These are phyloP conservation scores for Penicillium sp. DNA, from an alignment of 2,329 filamentous ascomycete species.

Conservation along the genomic window DNA sequence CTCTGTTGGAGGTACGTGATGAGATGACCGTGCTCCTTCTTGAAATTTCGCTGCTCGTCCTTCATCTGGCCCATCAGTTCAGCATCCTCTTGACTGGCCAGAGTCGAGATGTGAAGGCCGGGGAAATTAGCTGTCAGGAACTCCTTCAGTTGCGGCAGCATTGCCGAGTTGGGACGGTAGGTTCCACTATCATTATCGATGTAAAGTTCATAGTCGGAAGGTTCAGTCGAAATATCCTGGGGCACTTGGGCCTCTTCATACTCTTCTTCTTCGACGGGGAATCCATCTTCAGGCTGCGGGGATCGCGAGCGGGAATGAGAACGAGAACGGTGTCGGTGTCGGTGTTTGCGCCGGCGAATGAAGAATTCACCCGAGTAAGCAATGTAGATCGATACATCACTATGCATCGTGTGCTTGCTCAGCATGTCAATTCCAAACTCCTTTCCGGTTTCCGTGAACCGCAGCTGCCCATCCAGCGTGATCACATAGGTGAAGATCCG, in stretches of 20 bases:
- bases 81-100: slow-evolving; percentile 75
- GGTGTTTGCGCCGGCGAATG: slow-evolving; percentile 68
- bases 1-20: slow-evolving; percentile 60
- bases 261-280: slow-evolving; percentile 36
- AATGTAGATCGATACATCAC: slow-evolving; percentile 86
- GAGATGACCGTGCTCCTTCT: slow-evolving; percentile 65
- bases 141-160: slow-evolving; percentile 70
- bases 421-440: slow-evolving; percentile 93
- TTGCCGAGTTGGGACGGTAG: slow-evolving; percentile 80
- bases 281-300: slow-evolving; percentile 38
- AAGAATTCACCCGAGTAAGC: slow-evolving; percentile 95
- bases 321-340: slow-evolving; percentile 37
- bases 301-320: slow-evolving; percentile 22
- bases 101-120: slow-evolving; percentile 71
- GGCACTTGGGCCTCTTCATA: slow-evolving; percentile 40
- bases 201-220: slow-evolving; percentile 74
- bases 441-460: slow-evolving; percentile 94
- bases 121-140: slow-evolving; percentile 77
- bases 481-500: slow-evolving; percentile 91
- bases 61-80: slow-evolving; percentile 76
- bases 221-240: slow-evolving; percentile 55
- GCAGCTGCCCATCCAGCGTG: slow-evolving; percentile 81
- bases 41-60: slow-evolving; percentile 71
- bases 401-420: slow-evolving; percentile 97
- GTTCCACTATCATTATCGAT: slow-evolving; percentile 97